These are phyloP conservation scores for Hypoxylon rickii DNA, from an alignment of 495 filamentous ascomycete genomes.

Conservation along the genomic window DNA sequence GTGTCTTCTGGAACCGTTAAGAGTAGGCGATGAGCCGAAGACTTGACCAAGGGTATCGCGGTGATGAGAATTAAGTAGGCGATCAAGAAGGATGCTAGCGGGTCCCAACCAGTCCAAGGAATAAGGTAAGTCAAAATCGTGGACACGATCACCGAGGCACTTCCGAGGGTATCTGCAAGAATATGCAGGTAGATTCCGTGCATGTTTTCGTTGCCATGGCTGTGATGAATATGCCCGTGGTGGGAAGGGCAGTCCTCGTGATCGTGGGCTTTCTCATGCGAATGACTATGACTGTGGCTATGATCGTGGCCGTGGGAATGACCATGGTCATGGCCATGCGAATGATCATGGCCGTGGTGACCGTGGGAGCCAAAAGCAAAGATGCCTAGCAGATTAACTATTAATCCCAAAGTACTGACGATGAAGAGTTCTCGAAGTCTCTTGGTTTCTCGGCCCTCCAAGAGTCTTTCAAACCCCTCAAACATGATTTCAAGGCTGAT, in stretches of 20 bases:
- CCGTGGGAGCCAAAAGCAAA: constrained; percentile 77
- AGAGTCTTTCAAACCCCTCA: constrained; percentile 86
- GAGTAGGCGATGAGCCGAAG: constrained; percentile 77
- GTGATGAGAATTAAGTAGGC: constrained; percentile 89
- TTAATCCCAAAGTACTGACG: constrained; percentile 81
- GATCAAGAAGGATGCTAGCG: constrained; percentile 90
- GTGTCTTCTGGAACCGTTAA: constrained; percentile 82
- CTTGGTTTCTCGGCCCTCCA: constrained; percentile 79
- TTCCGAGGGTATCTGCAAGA: constrained; percentile 91
- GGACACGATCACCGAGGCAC: constrained; percentile 90
- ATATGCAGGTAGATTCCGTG: constrained; percentile 98
- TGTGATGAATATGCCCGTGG: constrained; percentile 48
- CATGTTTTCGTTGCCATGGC: constrained; percentile 97
- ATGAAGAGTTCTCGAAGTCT: constrained; percentile 84
- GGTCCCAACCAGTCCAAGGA: constrained; percentile 94
- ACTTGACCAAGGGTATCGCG: constrained; percentile 83
- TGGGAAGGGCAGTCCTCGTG: constrained; percentile 58
- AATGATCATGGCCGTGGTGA: constrained; percentile 56
- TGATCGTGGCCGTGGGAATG: constrained; percentile 47
- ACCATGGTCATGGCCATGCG: constrained; percentile 40
- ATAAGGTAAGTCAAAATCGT: constrained; percentile 84
- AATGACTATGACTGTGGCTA: constrained; percentile 39
- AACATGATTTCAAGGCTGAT: constrained; percentile 97
- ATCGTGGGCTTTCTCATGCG: constrained; percentile 28
- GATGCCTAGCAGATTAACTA: constrained; percentile 92